These are phyloP conservation scores for Blepharisma stoltei DNA, from an alignment of 73 alveolate genomes.

Conservation along the genomic window DNA sequence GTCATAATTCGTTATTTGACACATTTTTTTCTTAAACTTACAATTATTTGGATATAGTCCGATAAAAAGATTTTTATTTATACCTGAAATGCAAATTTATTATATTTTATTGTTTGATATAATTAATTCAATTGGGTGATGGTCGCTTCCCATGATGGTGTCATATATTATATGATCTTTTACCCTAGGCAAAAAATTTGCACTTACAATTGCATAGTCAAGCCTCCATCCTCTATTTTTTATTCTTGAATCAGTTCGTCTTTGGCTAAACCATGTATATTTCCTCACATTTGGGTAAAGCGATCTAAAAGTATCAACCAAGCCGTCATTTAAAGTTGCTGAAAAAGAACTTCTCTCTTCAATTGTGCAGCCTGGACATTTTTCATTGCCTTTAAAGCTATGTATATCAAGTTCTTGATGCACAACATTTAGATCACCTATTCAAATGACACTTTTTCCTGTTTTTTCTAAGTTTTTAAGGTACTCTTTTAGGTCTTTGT, in stretches of 20 bases:
- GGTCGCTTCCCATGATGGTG: slow-evolving; percentile 73
- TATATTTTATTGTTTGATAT: slow-evolving; percentile 31
- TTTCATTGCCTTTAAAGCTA: slow-evolving; percentile 78
- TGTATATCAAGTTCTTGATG: slow-evolving; percentile 87
- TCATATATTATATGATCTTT: slow-evolving; percentile 52
- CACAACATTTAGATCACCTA: slow-evolving; percentile 93
- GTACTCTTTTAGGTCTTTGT: slow-evolving; percentile 67
- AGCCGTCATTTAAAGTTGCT: slow-evolving; percentile 56
- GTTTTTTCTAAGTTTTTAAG: slow-evolving; percentile 51
- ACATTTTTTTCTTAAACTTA: too few relatives aligned
- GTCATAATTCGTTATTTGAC: too few relatives aligned
- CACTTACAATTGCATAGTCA: slow-evolving; percentile 80
- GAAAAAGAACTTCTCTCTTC: slow-evolving; percentile 79
- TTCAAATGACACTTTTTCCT: slow-evolving; percentile 54
- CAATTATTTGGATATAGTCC: too few relatives aligned
- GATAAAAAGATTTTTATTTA: too few relatives aligned
- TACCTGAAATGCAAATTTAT: not conserved
- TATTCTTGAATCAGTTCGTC: slow-evolving; percentile 51
- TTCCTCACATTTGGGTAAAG: slow-evolving; percentile 73
- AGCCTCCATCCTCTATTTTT: slow-evolving; percentile 94
- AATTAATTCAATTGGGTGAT: slow-evolving; percentile 68
- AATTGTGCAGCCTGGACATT: slow-evolving; percentile 79
- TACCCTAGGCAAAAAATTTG: slow-evolving; percentile 40
- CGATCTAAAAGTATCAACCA: slow-evolving; percentile 84
- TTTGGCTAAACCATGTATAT: slow-evolving; percentile 78